Conservation (phyloP, 169 alveolate species). For the Cryptosporidium viatorum region DNA sequence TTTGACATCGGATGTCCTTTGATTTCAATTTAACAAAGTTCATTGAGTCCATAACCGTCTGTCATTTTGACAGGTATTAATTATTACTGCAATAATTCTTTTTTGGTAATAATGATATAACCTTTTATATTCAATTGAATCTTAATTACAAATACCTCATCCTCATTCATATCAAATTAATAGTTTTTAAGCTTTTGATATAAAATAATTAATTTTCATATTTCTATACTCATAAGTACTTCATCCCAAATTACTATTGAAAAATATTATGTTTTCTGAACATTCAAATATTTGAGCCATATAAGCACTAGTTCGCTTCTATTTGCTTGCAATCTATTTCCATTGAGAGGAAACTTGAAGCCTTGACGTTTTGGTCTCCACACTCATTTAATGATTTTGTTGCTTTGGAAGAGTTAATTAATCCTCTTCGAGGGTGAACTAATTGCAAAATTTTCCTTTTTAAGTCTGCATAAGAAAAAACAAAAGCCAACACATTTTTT, state of each 20-base stretch:
- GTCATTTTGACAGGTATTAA: not conserved
- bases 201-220: not conserved
- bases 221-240: not conserved
- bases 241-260: not conserved
- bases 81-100: not conserved
- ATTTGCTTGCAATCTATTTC: not conserved
- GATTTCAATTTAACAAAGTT: slow-evolving; percentile 30
- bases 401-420: not conserved
- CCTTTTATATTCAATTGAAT: slow-evolving; percentile 7
- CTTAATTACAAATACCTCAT: not conserved
- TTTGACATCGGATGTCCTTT: slow-evolving; percentile 65
- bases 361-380: not conserved
- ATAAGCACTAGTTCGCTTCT: not conserved
- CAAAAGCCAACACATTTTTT: slow-evolving; percentile 11
- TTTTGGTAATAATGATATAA: slow-evolving; percentile 4
- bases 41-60: not conserved
- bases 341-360: not conserved
- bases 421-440: not conserved
- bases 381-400: not conserved
- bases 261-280: too few species aligned
- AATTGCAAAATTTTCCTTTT: not conserved
- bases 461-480: not conserved
- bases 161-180: not conserved
- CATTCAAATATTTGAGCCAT: not conserved
- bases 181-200: slow-evolving; percentile 9